Evolutionary conservation across 371 early-diverging fungal species (phyloP).

Genomic region (Apophysomyces sp.): DNA sequence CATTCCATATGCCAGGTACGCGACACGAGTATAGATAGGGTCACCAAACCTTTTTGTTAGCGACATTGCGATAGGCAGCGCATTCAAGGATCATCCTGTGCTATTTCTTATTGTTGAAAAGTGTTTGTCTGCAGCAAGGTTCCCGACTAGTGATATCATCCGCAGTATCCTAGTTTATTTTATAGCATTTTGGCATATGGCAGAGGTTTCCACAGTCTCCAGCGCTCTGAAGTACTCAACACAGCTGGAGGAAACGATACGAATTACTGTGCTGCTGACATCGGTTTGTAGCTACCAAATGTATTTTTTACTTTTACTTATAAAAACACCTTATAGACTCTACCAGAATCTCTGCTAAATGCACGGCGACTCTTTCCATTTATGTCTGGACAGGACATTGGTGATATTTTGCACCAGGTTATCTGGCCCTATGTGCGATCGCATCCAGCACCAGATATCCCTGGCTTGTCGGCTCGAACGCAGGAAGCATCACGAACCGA

Average conservation of each 20-base stretch:
- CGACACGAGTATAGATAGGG: background rate
- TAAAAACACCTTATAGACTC: conserved; percentile 9
- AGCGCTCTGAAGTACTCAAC: conserved; percentile 36
- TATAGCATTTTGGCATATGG: conserved; percentile 51
- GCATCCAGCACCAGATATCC: conserved; percentile 10
- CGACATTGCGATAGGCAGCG: conserved; percentile 43
- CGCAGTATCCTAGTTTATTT: conserved; percentile 44
- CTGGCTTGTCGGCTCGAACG: background rate
- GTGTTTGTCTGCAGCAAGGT: conserved; percentile 14
- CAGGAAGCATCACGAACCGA: background rate
- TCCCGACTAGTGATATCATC: conserved; percentile 24
- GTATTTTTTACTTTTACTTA: too few species aligned
- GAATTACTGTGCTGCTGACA: conserved; percentile 18
- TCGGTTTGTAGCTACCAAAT: conserved; percentile 21
- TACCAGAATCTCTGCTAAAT: conserved; percentile 22
- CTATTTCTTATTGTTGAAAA: conserved; percentile 36
- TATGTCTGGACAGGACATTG: conserved; percentile 36
- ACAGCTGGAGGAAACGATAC: conserved; percentile 40
- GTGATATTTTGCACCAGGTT: conserved; percentile 27
- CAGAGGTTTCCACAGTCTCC: conserved; percentile 25
- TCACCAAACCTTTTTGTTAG: conserved; percentile 4
- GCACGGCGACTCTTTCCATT: conserved; percentile 30
- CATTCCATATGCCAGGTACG: conserved; percentile 32
- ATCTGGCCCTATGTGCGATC: conserved; percentile 41
- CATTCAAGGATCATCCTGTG: conserved; percentile 47